Evolutionary conservation across 306 rosid species (phyloP), one percentile per base, ranked within the genome.

Genomic region (Quercus bicolor): DNA sequence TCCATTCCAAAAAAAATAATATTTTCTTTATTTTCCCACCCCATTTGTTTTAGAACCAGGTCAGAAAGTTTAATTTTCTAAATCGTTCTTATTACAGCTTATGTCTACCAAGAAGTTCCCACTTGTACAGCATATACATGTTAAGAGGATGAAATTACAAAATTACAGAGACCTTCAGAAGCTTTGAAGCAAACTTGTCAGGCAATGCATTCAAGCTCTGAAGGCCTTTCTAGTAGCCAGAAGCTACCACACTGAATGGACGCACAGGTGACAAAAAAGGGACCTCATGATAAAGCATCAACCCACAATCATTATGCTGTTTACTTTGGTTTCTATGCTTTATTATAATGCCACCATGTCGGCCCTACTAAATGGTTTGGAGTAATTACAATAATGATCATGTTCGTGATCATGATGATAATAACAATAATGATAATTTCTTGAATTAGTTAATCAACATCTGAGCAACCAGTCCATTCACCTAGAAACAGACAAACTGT

Each of bases 401-500:
- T 57, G 45, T 53, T 12, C 53, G 68, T 18, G 10, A 59, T 48
- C 53, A 72, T 20, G 77, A 77, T 29, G 52, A 73, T 33, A 74
- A 69, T 56, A 56, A 34, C 16, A 56, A 13, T 3, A 76, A 60
- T 14, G 40, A 70, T 56, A 28, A 24, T 33, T 69, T 72, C 74
- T 78, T 73, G 40, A 78, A 80, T 70, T 68, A 55, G 52, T 52
- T 53, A 57, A 61, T 48, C 72, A 19, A 71, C 54, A 77, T 62
- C 84, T 52, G 74, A 76, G 52, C 65, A 86, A 77, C 81, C 66
- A 68, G 68, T 61, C 78, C 70, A 77, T 40, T 29, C 76, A 72
- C 75, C 75, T 70, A 75, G 82, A 80, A 75, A 60, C 79, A 86
- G 77, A 45, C 74, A 74, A 74, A 83, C 16, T 61, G 34, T 76